Evolutionary conservation across 2,329 filamentous ascomycete species (phyloP), one percentile per base, ranked within the genome.

Genomic region (Colletotrichum plurivorum): DNA sequence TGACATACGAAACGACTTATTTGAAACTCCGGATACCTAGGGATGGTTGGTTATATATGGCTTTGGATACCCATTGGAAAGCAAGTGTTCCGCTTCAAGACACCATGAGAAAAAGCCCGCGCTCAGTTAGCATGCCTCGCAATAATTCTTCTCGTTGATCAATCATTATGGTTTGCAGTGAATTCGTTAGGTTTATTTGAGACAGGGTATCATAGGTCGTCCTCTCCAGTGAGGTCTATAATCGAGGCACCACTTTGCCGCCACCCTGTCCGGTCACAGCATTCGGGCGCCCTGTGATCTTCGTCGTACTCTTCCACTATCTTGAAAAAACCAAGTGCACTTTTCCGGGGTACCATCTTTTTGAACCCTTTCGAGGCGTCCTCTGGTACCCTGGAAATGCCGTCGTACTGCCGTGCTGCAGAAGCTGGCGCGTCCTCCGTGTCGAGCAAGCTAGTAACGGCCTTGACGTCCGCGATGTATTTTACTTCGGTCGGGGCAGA

Each of bases 261-360:
- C 61, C 60, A 66, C 1, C 16, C 49, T 10, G 20, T 62, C 25
- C 12, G 16, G 8, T n/a, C 18, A 2, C 36, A 68, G 45, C 16
- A 49, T 16, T 52, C 45, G 8, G 22, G 16, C 8, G 41, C 15
- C 15, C 22, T 25, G 16, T 75, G 75, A 2, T 73, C 77, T 31
- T 79, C 75, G 22, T 76, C 76, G 16, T 63, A 69, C 43, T 78
- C 71, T 16, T 79, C 77, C 18, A 79, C 48, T 57, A 79, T 82
- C 27, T 76, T 73, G 70, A 82, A 81, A 73, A 83, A 85, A 3
- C 83, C 83, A 6, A 74, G 73, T 15, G 74, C 74, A 52, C 80
- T 81, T 27, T 74, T 74, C 49, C 78, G 78, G 13, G 82, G 80
- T 43, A 82, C 72, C 67, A 82, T 77, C 13, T 83, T 84, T 70